A percentile compares a stretch with the other conserved stretches of the same genome.
phyloP scores from a whole-genome alignment of 371 early-diverging fungal species.

The Mortierella sp. region DNA sequence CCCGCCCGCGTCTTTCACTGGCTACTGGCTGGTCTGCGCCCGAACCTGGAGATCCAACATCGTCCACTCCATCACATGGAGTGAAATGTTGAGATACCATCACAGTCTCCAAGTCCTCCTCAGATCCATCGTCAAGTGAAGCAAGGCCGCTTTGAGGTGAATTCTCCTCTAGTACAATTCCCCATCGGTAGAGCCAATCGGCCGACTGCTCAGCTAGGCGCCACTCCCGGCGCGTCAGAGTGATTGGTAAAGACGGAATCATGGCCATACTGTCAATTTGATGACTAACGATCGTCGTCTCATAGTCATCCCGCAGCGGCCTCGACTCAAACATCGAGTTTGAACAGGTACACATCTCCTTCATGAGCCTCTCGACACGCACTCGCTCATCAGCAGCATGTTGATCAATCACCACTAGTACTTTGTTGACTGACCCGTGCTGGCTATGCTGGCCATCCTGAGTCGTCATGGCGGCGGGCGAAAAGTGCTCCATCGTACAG shows the following conservation, averaged over 20 bases:
- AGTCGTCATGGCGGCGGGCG: background rate
- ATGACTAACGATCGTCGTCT: background rate
- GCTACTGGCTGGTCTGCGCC: background rate
- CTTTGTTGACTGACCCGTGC: background rate
- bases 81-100: conserved; percentile 57
- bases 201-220: conserved; percentile 44
- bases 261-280: conserved; percentile 61
- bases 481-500: conserved; percentile 38
- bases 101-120: conserved; percentile 14
- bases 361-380: conserved; percentile 72
- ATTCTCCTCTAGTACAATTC: conserved; percentile 60
- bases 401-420: conserved; percentile 80
- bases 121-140: background rate
- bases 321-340: background rate
- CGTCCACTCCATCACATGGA: background rate
- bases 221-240: conserved; percentile 62
- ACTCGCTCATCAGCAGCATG: conserved; percentile 92
- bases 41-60: background rate
- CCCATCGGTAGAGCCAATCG: conserved; percentile 69
- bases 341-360: conserved; percentile 49
- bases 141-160: background rate
- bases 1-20: background rate
- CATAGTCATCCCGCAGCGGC: background rate
- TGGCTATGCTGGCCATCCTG: background rate
- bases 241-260: conserved; percentile 65